phyloP scores from a whole-genome alignment of 2,329 filamentous ascomycete species.

The Chaetomium globosum region DNA sequence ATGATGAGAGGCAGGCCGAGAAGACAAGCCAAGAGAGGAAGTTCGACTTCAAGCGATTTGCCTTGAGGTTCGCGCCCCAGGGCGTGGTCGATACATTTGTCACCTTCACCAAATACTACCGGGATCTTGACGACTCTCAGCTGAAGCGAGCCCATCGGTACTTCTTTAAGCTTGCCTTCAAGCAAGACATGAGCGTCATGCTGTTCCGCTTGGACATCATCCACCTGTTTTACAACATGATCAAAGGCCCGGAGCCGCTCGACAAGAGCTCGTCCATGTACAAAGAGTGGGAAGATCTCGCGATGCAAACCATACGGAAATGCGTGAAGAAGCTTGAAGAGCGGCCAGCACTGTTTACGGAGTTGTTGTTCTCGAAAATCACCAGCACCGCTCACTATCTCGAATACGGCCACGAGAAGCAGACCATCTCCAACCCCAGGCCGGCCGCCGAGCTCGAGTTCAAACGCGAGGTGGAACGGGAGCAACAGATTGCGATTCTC shows the following conservation, averaged over 20 bases:
- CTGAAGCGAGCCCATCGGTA: conserved; percentile 91
- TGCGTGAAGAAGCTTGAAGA: conserved; percentile 84
- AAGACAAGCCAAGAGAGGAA: conserved; percentile 78
- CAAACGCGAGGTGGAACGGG: conserved; percentile 67
- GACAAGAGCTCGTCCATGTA: conserved; percentile 67
- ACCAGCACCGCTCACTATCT: conserved; percentile 81
- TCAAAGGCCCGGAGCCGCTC: conserved; percentile 81
- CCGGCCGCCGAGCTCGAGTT: conserved; percentile 83
- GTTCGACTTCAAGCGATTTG: conserved; percentile 88
- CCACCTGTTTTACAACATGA: conserved; percentile 83
- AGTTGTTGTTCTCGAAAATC: conserved; percentile 94
- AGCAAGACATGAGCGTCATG: conserved; percentile 86
- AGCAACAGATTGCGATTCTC: conserved; percentile 76
- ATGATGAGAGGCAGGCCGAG: conserved; percentile 73
- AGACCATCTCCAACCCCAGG: conserved; percentile 65
- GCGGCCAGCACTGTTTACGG: conserved; percentile 80
- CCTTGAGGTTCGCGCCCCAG: conserved; percentile 78
- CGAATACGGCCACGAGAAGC: conserved; percentile 86
- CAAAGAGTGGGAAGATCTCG: conserved; percentile 89
- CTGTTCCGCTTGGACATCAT: conserved; percentile 91
- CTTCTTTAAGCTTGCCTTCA: conserved; percentile 92
- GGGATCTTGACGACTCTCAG: conserved; percentile 75
- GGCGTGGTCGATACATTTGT: conserved; percentile 88
- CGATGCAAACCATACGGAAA: conserved; percentile 79
- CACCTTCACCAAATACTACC: conserved; percentile 75